Conservation (phyloP, 805 yeast species). For the Brettanomyces naardenensis region DNA sequence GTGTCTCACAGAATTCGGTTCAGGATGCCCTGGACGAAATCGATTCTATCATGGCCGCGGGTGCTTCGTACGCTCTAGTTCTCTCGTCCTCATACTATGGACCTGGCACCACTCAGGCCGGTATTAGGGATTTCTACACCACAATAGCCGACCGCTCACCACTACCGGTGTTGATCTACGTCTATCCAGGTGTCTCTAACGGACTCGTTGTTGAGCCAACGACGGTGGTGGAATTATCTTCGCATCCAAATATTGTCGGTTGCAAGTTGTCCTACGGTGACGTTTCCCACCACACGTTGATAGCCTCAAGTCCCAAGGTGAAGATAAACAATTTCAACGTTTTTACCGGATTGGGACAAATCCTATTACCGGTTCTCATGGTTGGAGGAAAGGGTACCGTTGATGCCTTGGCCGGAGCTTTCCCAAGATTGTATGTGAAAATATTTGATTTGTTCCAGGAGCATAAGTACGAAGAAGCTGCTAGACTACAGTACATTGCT, state of each 20-base stretch:
- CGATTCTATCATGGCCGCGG: conserved; percentile 27
- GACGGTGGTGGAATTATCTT: conserved; percentile 33
- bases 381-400: conserved; percentile 44
- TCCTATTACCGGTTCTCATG: conserved; percentile 37
- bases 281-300: conserved; percentile 36
- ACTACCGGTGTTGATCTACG: conserved; percentile 37
- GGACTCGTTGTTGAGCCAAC: conserved; percentile 29
- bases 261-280: conserved; percentile 46
- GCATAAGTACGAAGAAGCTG: conserved; percentile 36
- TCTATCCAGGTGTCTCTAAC: conserved; percentile 45
- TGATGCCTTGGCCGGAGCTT: conserved; percentile 46
- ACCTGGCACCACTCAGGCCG: conserved; percentile 35
- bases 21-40: conserved; percentile 37
- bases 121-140: conserved; percentile 36
- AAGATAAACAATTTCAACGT: conserved; percentile 31
- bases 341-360: conserved; percentile 46
- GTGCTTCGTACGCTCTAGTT: conserved; percentile 32
- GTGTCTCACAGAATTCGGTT: conserved; percentile 39
- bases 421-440: conserved; percentile 40
- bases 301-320: conserved; percentile 35
- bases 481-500: conserved; percentile 32
- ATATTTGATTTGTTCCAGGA: conserved; percentile 30
- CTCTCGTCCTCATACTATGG: conserved; percentile 45
- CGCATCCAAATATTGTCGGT: conserved; percentile 42
- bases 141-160: conserved; percentile 35